Percentiles rank a stretch among this genome's conserved stretches.
These are phyloP conservation scores for Talaromyces funiculosus DNA, from an alignment of 2,329 filamentous ascomycete species.

Conservation along the genomic window DNA sequence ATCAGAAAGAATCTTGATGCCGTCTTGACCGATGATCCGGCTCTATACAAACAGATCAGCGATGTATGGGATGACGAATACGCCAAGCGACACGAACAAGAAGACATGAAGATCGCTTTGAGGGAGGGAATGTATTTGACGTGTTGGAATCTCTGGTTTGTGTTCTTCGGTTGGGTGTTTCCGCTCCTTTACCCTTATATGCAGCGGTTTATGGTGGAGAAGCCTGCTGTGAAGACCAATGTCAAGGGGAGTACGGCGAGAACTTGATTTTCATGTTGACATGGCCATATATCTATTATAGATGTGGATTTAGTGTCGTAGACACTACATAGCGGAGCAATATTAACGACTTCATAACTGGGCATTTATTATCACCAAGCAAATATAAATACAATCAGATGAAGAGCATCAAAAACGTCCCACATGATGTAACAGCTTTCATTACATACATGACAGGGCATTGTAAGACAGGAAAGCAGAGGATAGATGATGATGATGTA, in stretches of 20 bases:
- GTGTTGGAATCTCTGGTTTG: slow-evolving; percentile 1
- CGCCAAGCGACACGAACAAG: not conserved
- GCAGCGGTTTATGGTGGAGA: slow-evolving; percentile 9
- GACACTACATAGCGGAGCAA: not conserved
- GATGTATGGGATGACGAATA: slow-evolving; percentile 11
- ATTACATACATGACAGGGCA: not conserved
- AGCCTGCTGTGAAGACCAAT: not conserved
- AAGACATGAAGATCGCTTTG: slow-evolving; percentile 9
- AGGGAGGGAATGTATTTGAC: slow-evolving; percentile 3
- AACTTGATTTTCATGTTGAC: not conserved
- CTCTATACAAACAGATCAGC: slow-evolving; percentile 21
- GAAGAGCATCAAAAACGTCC: not conserved
- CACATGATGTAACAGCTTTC: not conserved
- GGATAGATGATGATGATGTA: not conserved
- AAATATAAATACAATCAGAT: not conserved
- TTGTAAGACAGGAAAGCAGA: not conserved
- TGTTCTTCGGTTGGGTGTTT: slow-evolving; percentile 10
- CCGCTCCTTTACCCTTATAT: slow-evolving; percentile 2
- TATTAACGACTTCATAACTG: not conserved
- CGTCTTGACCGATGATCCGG: slow-evolving; percentile 79
- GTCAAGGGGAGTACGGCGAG: not conserved
- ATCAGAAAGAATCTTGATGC: slow-evolving; percentile 64
- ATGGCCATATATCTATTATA: not conserved
- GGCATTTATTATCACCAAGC: not conserved
- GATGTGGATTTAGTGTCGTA: not conserved